Evolutionary conservation across 2,329 filamentous ascomycete genomes (phyloP).

Genomic region (Aspergillus transmontanensis): DNA sequence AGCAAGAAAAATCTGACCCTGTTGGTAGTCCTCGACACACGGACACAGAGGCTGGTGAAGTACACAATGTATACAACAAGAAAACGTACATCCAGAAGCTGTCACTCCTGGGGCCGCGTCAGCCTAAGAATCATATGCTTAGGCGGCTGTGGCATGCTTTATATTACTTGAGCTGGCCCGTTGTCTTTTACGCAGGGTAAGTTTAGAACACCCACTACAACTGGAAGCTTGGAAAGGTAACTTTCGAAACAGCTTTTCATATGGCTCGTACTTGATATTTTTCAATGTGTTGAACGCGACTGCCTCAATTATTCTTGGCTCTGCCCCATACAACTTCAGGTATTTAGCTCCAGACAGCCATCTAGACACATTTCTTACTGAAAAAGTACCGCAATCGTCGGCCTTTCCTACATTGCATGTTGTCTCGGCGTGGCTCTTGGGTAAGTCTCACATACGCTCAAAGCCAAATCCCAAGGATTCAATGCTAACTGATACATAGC

Average conservation of each 20-base stretch:
- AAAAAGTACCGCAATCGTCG: slow-evolving; percentile 39
- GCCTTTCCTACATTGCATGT: slow-evolving; percentile 41
- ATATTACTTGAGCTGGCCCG: slow-evolving; percentile 41
- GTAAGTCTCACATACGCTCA: slow-evolving; percentile 18
- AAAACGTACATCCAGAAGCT: slow-evolving; percentile 39
- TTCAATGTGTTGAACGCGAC: slow-evolving; percentile 47
- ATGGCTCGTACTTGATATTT: slow-evolving; percentile 42
- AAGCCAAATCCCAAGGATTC: background rate
- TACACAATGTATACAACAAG: slow-evolving; percentile 29
- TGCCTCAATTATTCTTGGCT: slow-evolving; percentile 39
- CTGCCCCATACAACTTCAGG: slow-evolving; percentile 41
- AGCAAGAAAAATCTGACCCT: slow-evolving; percentile 22
- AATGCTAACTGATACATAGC: slow-evolving; percentile 20
- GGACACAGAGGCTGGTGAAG: slow-evolving; percentile 20
- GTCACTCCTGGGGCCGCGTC: slow-evolving; percentile 30
- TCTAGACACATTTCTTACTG: slow-evolving; percentile 17
- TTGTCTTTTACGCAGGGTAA: slow-evolving; percentile 43
- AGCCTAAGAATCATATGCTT: slow-evolving; percentile 36
- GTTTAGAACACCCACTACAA: background rate
- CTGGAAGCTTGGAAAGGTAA: background rate
- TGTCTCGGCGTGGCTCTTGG: slow-evolving; percentile 36
- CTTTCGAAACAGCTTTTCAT: slow-evolving; percentile 33
- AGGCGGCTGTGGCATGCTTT: slow-evolving; percentile 34
- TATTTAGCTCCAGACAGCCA: slow-evolving; percentile 6
- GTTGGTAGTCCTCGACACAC: slow-evolving; percentile 3